phyloP scores from a whole-genome alignment of 2,329 filamentous ascomycete species.

The Ceratocystis albifundus region DNA sequence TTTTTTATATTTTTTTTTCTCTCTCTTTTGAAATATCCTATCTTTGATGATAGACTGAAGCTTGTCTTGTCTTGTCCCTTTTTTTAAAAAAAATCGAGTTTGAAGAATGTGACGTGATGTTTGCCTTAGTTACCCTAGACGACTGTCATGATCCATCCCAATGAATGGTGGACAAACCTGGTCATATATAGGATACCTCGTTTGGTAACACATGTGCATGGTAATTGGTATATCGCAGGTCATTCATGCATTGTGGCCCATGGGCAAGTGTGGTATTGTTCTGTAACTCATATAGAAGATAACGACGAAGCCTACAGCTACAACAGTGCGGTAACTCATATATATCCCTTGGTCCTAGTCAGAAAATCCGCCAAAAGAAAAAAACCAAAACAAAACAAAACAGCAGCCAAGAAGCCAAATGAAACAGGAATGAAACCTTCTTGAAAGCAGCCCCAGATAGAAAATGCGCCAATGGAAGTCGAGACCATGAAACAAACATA shows the following conservation, averaged over 20 bases:
- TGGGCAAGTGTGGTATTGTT: background rate
- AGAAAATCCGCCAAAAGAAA: too few species aligned
- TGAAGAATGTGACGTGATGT: background rate
- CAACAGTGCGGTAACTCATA: too few species aligned
- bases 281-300: background rate
- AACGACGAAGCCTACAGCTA: background rate
- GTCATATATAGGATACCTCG: background rate
- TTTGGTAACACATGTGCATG: background rate
- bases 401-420: background rate
- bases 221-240: background rate
- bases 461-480: background rate
- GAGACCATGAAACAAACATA: background rate
- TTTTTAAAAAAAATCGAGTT: background rate
- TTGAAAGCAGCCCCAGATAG: background rate
- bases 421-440: background rate
- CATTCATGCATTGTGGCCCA: background rate
- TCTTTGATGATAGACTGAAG: slow-evolving; percentile 8
- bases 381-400: too few species aligned
- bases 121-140: background rate
- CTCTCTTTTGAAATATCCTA: background rate
- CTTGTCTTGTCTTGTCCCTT: too few species aligned
- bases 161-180: background rate
- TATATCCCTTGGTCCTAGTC: background rate
- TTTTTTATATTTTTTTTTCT: too few species aligned
- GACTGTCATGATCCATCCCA: background rate